phyloP scores from a whole-genome alignment of 805 yeast species.

The Saccharomycopsis javanensis region DNA sequence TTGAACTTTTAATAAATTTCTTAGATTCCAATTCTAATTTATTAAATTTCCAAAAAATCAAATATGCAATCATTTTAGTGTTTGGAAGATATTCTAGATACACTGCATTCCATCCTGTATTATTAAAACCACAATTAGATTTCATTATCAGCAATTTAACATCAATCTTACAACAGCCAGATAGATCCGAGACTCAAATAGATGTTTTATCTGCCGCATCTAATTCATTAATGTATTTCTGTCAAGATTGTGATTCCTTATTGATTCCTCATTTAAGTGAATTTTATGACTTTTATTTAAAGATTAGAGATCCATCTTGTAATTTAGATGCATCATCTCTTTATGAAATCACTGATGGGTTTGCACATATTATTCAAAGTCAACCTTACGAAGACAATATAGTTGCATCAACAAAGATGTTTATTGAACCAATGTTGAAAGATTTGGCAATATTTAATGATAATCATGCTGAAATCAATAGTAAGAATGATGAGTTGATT shows the following conservation, averaged over 20 bases:
- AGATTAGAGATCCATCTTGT: conserved; percentile 34
- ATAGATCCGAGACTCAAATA: conserved; percentile 24
- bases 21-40: conserved; percentile 56
- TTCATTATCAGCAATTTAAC: conserved; percentile 74
- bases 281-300: conserved; percentile 61
- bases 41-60: conserved; percentile 37
- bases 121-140: conserved; percentile 69
- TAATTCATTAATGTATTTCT: conserved; percentile 86
- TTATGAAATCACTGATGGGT: conserved; percentile 79
- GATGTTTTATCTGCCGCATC: conserved; percentile 73
- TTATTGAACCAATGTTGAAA: conserved; percentile 56
- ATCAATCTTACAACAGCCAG: conserved; percentile 26
- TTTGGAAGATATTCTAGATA: conserved; percentile 95
- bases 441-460: conserved; percentile 28
- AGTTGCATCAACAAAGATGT: conserved; percentile 45
- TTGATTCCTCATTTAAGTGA: conserved; percentile 64
- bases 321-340: conserved; percentile 53
- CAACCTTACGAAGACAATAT: conserved; percentile 42
- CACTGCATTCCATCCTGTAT: conserved; percentile 71
- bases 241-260: conserved; percentile 75
- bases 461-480: conserved; percentile 6
- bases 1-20: conserved; percentile 42
- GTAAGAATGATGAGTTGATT: conserved; percentile 22
- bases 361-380: conserved; percentile 69
- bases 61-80: conserved; percentile 89